phyloP scores from a whole-genome alignment of 139 green algal species.

The Chlamydomonas incerta region DNA sequence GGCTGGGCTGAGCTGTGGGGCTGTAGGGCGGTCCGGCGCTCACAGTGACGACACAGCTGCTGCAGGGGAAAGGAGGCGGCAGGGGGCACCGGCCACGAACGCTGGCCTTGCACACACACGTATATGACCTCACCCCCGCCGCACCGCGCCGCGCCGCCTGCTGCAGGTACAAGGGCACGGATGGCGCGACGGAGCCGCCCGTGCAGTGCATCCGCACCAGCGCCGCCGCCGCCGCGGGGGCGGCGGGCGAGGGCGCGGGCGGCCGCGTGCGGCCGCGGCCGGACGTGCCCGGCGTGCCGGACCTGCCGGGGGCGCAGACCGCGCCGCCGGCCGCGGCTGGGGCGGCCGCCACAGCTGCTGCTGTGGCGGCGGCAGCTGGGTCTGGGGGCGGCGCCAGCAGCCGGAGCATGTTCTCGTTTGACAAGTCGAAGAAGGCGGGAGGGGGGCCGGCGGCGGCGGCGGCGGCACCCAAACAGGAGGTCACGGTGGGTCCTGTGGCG shows the following conservation, averaged over 20 bases:
- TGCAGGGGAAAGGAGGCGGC: no score
- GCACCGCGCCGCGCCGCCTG: no score
- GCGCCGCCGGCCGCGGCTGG: neutral
- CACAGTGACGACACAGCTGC: no score
- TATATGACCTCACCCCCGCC: no score
- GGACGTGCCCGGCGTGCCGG: neutral
- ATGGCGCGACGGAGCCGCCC: constrained; percentile 11
- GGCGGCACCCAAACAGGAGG: neutral
- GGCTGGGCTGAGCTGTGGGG: no score
- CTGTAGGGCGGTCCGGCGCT: no score
- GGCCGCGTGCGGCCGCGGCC: neutral
- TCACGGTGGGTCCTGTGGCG: constrained; percentile 31
- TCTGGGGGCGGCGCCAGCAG: no score
- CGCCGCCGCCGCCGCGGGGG: neutral
- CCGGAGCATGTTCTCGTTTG: constrained; percentile 33
- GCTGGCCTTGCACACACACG: no score
- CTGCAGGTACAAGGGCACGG: constrained; percentile 24
- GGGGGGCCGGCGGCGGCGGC: neutral
- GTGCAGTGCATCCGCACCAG: constrained; percentile 19
- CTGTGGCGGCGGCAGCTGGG: neutral
- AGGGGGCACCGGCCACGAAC: no score
- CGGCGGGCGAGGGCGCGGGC: neutral
- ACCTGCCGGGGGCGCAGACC: neutral
- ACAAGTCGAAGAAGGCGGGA: neutral
- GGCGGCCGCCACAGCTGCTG: neutral